Base-by-base conservation (phyloP, 179 eudicot genomes). In the Sideroxylon spinosum region DNA sequence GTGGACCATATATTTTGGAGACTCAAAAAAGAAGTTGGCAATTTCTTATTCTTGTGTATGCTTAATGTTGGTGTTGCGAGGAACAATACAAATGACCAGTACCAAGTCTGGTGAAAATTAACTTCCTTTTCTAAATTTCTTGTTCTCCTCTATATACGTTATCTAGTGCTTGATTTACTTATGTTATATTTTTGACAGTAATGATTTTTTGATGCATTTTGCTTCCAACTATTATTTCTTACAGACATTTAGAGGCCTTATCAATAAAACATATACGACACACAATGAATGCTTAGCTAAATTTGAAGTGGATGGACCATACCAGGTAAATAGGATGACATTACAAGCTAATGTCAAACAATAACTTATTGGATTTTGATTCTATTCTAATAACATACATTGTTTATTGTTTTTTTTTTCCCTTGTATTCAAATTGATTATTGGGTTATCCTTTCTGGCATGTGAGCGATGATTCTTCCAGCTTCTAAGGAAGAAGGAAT, bases 11-110 rank as follows among this genome's bases (percentile, higher is more conserved):
- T n/a, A n/a, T n/a, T 74, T 77, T 92, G 93, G 98, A 61, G 94
- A 93, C 78, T 49, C 86, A 57, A 93, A 91, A 85, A 94, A n/a
- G n/a, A n/a, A 89, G 92, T 86, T 93, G 83, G 91, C 97, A 50
- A 93, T 95, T 57, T 95, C 98, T 26, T 95, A 95, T 87, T 98
- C 98, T 57, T 95, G 98, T 84, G 98, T n/a, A n/a, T n/a, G n/a
- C n/a, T n/a, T 95, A 73, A 95, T 95, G 98, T 93, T 95, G 98
- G 93, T 81, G 98, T 95, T 71, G 98, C 98, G 48, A 88, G 84
- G 88, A 95, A 95, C 84, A 95, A 95, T 74, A 95, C 98, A 73
- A 95, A 95, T 85, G 97, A 95, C 80, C 98, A 93, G 69, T 93
- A 95, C 84, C 98, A 93, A 97, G 98, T 37, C 44, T 74, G 86